Conservation (phyloP, 2,329 filamentous ascomycete species). For the Furcasterigmium furcatum region DNA sequence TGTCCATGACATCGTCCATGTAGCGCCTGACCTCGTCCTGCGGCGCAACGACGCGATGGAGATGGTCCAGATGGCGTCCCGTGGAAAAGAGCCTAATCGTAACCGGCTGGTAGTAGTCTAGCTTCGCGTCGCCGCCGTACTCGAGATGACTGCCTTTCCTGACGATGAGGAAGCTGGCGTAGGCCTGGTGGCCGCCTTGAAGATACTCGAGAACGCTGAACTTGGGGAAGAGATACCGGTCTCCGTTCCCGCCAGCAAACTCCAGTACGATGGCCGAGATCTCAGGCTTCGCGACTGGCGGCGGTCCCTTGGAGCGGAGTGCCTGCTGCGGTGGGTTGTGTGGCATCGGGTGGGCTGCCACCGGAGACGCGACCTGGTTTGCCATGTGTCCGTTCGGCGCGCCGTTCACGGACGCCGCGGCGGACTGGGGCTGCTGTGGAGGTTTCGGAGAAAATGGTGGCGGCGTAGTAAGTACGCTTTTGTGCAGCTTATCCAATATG, state of each 20-base stretch:
- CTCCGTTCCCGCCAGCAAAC: constrained; percentile 63
- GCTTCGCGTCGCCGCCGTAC: constrained; percentile 56
- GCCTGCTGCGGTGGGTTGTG: constrained; percentile 47
- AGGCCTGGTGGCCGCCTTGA: constrained; percentile 53
- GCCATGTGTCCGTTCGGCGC: constrained; percentile 22
- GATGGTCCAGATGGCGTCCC: constrained; percentile 56
- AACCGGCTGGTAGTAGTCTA: constrained; percentile 76
- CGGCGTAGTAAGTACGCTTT: constrained; percentile 33
- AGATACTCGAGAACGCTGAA: constrained; percentile 73
- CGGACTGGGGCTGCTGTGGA: constrained; percentile 12
- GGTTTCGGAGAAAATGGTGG: constrained; percentile 14
- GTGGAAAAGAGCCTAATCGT: constrained; percentile 56
- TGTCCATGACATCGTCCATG: constrained; percentile 69
- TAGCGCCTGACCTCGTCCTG: constrained; percentile 61
- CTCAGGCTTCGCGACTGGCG: constrained; percentile 52
- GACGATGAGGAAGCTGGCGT: constrained; percentile 76
- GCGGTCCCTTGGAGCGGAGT: constrained; percentile 57
- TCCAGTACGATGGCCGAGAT: constrained; percentile 67
- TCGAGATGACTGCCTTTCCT: constrained; percentile 67
- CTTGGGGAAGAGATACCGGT: constrained; percentile 76
- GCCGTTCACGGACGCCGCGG: constrained; percentile 26
- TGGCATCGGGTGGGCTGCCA: constrained; percentile 7
- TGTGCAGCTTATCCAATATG: constrained; percentile 45
- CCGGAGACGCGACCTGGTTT: constrained; percentile 5
- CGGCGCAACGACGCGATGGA: constrained; percentile 59